Percentiles rank a stretch among this genome's conserved stretches.
Evolutionary conservation across 768 basidiomycete species (phyloP).

Genomic region (Tephrocybe sp.): DNA sequence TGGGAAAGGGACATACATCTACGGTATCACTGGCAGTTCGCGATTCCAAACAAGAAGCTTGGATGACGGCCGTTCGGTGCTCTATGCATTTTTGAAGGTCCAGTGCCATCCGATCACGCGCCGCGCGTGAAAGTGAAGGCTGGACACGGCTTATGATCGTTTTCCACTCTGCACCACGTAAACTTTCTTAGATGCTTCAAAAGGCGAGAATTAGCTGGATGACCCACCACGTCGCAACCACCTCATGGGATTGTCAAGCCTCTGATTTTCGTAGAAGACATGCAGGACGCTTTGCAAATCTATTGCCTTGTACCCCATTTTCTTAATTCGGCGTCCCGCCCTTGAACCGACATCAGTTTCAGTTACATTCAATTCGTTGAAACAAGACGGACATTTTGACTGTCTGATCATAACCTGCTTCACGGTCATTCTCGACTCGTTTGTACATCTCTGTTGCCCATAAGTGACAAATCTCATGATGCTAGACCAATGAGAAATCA

Average conservation of each 20-base stretch:
- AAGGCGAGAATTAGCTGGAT: too few relatives aligned
- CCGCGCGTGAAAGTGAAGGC: neutral
- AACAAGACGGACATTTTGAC: neutral
- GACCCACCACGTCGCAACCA: neutral
- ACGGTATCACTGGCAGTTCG: neutral
- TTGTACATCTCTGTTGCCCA: neutral
- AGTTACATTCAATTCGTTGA: too few relatives aligned
- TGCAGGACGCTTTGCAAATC: neutral
- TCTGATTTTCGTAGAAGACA: too few relatives aligned
- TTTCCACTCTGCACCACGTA: neutral
- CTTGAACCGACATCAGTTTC: neutral
- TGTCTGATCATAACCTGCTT: neutral
- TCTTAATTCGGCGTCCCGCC: neutral
- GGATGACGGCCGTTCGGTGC: neutral
- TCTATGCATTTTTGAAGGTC: neutral
- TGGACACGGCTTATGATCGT: neutral
- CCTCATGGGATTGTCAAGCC: too few relatives aligned
- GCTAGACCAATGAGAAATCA: too few relatives aligned
- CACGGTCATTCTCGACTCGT: neutral
- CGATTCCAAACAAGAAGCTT: neutral
- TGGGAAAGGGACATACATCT: neutral
- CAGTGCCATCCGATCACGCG: neutral
- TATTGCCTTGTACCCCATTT: neutral
- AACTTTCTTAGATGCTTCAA: too few relatives aligned
- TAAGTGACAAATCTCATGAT: neutral